phyloP scores from a whole-genome alignment of 2,329 filamentous ascomycete species.

The Colletotrichum sp. region DNA sequence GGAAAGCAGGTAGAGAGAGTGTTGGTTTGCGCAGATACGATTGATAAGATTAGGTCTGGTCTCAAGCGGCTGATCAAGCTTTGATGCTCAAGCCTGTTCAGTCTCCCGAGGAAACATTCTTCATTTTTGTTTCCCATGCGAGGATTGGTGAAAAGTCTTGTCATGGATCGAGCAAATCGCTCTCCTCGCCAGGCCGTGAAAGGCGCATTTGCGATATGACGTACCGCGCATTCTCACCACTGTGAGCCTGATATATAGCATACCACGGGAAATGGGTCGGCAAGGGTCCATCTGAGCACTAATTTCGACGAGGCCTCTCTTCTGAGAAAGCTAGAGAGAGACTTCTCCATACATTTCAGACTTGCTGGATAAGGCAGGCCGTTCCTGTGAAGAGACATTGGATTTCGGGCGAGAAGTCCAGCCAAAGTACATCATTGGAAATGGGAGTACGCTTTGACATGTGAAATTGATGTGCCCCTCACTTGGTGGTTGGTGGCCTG shows the following conservation, averaged over 20 bases:
- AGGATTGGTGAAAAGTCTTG: background rate
- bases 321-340: background rate
- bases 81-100: background rate
- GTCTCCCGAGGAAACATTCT: background rate
- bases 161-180: background rate
- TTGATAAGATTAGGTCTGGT: constrained; percentile 6
- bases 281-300: background rate
- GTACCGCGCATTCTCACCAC: background rate
- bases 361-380: constrained; percentile 7
- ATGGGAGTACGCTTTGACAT: background rate
- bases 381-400: background rate
- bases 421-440: background rate
- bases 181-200: background rate
- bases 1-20: background rate
- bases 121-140: too few species aligned
- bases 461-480: background rate
- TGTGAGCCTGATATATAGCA: background rate
- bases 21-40: background rate
- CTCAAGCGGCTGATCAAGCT: background rate
- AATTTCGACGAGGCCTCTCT: background rate
- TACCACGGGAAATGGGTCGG: too few species aligned
- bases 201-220: background rate
- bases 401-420: background rate
- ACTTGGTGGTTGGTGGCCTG: background rate
- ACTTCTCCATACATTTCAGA: background rate